Conservation (phyloP, 208 protist genomes). For the Crithidia expoeki region DNA sequence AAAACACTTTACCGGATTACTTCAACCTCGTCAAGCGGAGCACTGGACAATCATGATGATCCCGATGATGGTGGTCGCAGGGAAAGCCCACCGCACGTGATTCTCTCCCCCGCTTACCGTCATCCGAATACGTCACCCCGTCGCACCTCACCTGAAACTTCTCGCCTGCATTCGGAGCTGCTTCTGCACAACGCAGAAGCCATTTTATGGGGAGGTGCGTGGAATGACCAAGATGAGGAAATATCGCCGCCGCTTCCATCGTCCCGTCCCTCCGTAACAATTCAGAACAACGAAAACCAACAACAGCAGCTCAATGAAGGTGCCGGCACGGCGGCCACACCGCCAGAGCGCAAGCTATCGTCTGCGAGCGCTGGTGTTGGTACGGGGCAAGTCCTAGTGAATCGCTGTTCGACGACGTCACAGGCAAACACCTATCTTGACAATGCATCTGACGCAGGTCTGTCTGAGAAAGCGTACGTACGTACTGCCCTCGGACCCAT, state of each 20-base stretch:
- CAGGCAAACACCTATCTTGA: not conserved
- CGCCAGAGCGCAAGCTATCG: not conserved
- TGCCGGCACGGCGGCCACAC: not conserved
- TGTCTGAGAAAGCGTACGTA: constrained; percentile 13
- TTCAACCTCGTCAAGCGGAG: not conserved
- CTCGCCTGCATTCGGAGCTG: constrained; percentile 12
- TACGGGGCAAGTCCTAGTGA: not conserved
- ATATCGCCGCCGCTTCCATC: not conserved
- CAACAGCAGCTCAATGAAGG: not conserved
- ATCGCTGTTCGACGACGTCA: not conserved
- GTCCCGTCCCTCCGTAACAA: not conserved
- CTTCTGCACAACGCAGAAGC: constrained; percentile 22
- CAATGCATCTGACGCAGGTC: not conserved
- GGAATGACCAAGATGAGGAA: not conserved
- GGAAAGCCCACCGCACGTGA: constrained; percentile 12
- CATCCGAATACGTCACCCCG: not conserved
- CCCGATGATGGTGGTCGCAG: not conserved
- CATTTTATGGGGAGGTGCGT: constrained; percentile 3
- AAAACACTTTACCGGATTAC: not conserved
- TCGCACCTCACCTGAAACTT: not conserved
- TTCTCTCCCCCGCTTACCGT: constrained; percentile 17
- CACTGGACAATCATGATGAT: not conserved
- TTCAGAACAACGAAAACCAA: not conserved
- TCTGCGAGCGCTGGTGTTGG: too few relatives aligned
- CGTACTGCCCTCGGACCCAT: constrained; percentile 25